Conservation (phyloP, 2,329 filamentous ascomycete species). For the Trichoderma oligosporum region DNA sequence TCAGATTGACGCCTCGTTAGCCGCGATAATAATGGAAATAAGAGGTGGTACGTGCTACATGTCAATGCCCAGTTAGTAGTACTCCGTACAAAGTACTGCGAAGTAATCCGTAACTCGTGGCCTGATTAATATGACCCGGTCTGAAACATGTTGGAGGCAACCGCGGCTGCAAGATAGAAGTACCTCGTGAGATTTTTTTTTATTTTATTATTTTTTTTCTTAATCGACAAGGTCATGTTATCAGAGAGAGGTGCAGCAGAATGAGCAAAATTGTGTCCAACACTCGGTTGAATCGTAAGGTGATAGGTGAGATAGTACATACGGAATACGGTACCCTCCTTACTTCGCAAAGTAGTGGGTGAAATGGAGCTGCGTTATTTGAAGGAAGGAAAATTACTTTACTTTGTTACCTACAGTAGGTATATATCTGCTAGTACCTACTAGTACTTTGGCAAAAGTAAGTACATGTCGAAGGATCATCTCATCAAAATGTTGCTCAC, state of each 20-base stretch:
- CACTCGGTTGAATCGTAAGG: background rate
- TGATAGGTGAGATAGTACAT: background rate
- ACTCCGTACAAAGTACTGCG: background rate
- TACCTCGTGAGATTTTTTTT: background rate
- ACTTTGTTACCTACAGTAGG: too few species aligned
- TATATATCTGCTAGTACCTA: too few species aligned
- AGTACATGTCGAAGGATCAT: background rate
- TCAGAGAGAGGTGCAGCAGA: slow-evolving; percentile 11
- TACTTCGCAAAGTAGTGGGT: background rate
- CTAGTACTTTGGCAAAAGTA: too few species aligned
- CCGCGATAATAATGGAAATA: slow-evolving; percentile 14
- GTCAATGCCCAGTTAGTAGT: background rate
- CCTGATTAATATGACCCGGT: background rate
- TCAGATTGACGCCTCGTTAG: slow-evolving; percentile 16
- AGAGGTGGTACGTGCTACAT: slow-evolving; percentile 16
- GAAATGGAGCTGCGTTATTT: background rate
- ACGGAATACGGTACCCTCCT: too few species aligned
- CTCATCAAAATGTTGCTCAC: background rate
- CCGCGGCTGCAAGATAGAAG: background rate
- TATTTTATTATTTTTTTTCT: background rate
- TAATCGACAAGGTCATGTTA: slow-evolving; percentile 2
- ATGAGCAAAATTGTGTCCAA: too few species aligned
- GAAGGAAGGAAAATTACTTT: too few species aligned
- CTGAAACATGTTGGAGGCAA: slow-evolving; percentile 5
- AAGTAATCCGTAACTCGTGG: background rate